Percentiles rank a stretch among this genome's conserved stretches.
phyloP scores from a whole-genome alignment of 2,329 filamentous ascomycete species.

The Lasiodiplodia gonubiensis region DNA sequence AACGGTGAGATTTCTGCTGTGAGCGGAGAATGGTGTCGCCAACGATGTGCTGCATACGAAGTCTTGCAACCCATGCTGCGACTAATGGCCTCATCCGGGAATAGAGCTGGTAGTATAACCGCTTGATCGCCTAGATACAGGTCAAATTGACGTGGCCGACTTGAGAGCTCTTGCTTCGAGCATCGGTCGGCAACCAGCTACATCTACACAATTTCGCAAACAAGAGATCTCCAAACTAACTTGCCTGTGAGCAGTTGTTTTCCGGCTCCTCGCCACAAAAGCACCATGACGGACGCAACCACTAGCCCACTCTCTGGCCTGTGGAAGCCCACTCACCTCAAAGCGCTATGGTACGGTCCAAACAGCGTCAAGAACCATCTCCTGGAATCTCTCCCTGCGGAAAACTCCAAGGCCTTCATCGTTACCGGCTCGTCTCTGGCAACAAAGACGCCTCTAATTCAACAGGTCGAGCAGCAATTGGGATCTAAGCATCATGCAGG shows the following conservation, averaged over 20 bases:
- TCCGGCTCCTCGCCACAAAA: background rate
- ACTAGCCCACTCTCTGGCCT: constrained; percentile 54
- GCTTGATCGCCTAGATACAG: background rate
- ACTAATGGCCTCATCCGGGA: background rate
- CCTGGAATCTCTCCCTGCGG: constrained; percentile 50
- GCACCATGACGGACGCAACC: constrained; percentile 50
- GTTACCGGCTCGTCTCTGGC: constrained; percentile 61
- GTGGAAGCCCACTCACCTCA: constrained; percentile 58
- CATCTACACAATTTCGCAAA: background rate
- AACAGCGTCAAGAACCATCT: constrained; percentile 56
- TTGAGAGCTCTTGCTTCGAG: background rate
- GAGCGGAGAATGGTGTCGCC: background rate
- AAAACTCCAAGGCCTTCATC: constrained; percentile 61
- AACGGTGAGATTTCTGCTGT: constrained; percentile 2
- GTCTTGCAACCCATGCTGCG: background rate
- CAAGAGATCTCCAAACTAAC: background rate
- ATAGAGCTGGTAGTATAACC: background rate
- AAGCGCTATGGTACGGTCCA: constrained; percentile 58
- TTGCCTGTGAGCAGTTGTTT: background rate
- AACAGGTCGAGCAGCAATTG: constrained; percentile 57
- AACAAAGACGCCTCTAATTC: constrained; percentile 59
- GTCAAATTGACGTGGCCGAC: background rate
- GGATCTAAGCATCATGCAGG: constrained; percentile 54
- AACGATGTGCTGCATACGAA: background rate
- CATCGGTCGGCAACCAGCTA: background rate